Evolutionary conservation across 2,329 filamentous ascomycete species (phyloP).

Genomic region (Lachnellula arida): DNA sequence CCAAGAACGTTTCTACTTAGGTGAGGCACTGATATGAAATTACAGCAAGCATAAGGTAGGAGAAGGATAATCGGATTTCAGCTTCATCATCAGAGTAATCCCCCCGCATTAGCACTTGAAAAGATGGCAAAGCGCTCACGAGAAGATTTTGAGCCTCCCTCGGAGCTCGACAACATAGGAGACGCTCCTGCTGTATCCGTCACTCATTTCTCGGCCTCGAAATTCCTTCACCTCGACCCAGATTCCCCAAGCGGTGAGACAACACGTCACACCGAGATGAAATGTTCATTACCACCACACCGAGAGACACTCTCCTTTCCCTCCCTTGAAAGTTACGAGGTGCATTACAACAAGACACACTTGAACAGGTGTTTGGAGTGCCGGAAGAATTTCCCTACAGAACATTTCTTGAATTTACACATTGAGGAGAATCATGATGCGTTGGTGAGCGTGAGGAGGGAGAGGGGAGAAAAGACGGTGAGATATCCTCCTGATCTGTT

Average conservation of each 20-base stretch:
- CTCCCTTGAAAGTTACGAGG: constrained; percentile 76
- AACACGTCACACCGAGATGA: constrained; percentile 48
- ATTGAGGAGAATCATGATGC: constrained; percentile 91
- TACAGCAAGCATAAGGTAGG: constrained; percentile 2
- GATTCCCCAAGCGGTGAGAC: constrained; percentile 45
- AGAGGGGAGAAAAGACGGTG: constrained; percentile 82
- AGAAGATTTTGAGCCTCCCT: constrained; percentile 42
- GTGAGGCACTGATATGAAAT: not conserved
- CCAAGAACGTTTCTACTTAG: no score
- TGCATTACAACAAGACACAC: constrained; percentile 78
- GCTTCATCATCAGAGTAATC: constrained; percentile 29
- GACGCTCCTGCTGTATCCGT: constrained; percentile 20
- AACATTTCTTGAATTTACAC: constrained; percentile 75
- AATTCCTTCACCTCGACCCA: constrained; percentile 60
- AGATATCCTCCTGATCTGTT: constrained; percentile 30
- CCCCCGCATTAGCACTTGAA: constrained; percentile 30
- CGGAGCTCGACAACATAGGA: constrained; percentile 29
- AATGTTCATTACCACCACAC: constrained; percentile 79
- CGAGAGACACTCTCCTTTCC: constrained; percentile 63
- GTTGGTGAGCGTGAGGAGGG: constrained; percentile 64
- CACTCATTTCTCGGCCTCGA: constrained; percentile 36
- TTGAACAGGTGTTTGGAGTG: constrained; percentile 83
- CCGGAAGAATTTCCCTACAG: constrained; percentile 79
- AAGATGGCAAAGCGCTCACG: constrained; percentile 59
- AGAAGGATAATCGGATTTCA: not conserved